Evolutionary conservation across 345 rosid species (phyloP), one percentile per base, ranked within the genome.

Genomic region (Euphorbia tirucalli): DNA sequence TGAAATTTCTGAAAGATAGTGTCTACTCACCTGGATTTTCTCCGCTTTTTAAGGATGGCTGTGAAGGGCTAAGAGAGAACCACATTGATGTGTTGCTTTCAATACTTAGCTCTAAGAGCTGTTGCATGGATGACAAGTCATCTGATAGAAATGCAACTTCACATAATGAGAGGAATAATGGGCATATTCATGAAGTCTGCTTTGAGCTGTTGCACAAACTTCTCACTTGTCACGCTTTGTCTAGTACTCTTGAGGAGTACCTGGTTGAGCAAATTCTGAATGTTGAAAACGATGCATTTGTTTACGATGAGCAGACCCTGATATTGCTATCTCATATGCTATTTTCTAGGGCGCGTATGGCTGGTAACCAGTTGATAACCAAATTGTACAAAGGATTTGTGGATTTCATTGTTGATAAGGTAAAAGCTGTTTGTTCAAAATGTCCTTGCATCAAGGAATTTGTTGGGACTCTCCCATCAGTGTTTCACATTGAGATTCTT

Each of bases 401-500:
- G 72, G 84, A 71, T 79, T 92, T 87, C 73, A 78, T 92, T 78
- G 74, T 78, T 27, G 86, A 82, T 74, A 92, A 84, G 85, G 88
- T 78, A 41, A 77, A 81, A 60, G 65, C 62, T 72, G 71, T 90
- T 73, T 78, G 78, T 76, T 80, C 81, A 57, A 83, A 79, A 67
- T 83, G 83, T 73, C 87, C 83, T 77, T 75, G 78, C 72, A 78
- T 85, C 74, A 85, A 82, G 84, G 96, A 89, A 68, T 72, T 95
- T 75, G 77, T 88, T 77, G 83, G 70, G 48, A 80, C 82, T 69
- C 98, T 95, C 74, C 99, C 99, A 43, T 89, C 98, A 57, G 83
- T 82, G 39, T 89, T 90, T 78, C 96, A 95, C 81, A 74, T 92
- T 79, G 96, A 95, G 88, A 88, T 95, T 83, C 94, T 95, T 75